These are phyloP conservation scores for Brassica napus DNA, from an alignment of 345 rosid species.

Conservation along the genomic window Da-Ae NC_063446.1:59654501-59655000, in stretches of 20 bases:
- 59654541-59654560: slow-evolving; percentile 15
- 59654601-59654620: slow-evolving; percentile 8
- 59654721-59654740: slow-evolving; percentile 16
- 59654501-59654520: not conserved
- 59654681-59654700: slow-evolving; percentile 12
- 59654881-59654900: not conserved
- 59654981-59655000: not conserved
- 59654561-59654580: not conserved
- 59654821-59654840: slow-evolving; percentile 16
- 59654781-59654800: slow-evolving; percentile 11
- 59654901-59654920: not conserved
- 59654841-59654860: not conserved
- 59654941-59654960: not conserved
- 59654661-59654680: slow-evolving; percentile 26
- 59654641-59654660: not conserved
- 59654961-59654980: not conserved
- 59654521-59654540: not conserved
- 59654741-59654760: slow-evolving; percentile 9
- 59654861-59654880: not conserved
- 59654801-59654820: slow-evolving; percentile 18
- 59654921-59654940: not conserved
- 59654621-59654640: slow-evolving; percentile 3
- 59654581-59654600: not conserved
- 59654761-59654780: not conserved
- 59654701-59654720: not conserved